These are phyloP conservation scores for Pseudoneurospora amorphoporcata DNA, from an alignment of 495 filamentous ascomycete genomes.

Conservation along the genomic window DNA sequence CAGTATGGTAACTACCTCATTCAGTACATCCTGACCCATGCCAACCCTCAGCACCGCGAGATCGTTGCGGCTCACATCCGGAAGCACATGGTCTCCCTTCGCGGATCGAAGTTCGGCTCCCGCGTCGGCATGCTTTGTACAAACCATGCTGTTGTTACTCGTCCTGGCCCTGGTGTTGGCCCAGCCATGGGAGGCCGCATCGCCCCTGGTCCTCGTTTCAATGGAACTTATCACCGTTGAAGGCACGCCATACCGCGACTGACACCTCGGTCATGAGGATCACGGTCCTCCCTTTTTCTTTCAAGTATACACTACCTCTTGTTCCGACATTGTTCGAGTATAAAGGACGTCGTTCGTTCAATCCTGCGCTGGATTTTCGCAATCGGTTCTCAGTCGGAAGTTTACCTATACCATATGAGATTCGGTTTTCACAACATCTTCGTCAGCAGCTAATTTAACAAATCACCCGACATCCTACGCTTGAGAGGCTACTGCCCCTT, in stretches of 20 bases:
- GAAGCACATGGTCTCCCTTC: conserved; percentile 98
- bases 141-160: conserved; percentile 77
- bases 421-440: conserved; percentile 40
- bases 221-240: conserved; percentile 39
- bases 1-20: conserved; percentile 98
- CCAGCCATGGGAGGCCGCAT: conserved; percentile 46
- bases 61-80: conserved; percentile 87
- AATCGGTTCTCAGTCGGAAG: conserved; percentile 20
- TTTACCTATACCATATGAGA: conserved; percentile 24
- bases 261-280: conserved; percentile 3
- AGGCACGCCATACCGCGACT: background rate
- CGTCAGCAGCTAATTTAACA: conserved; percentile 41
- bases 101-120: conserved; percentile 96
- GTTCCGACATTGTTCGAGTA: conserved; percentile 13
- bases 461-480: conserved; percentile 50
- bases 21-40: conserved; percentile 89
- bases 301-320: conserved; percentile 2
- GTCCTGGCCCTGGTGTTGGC: conserved; percentile 71
- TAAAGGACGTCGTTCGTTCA: conserved; percentile 16
- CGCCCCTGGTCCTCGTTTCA: conserved; percentile 39
- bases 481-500: conserved; percentile 40
- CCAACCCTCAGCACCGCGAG: conserved; percentile 78
- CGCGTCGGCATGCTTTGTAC: conserved; percentile 98
- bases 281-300: background rate
- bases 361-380: conserved; percentile 15